phyloP scores from a whole-genome alignment of 2,329 filamentous ascomycete species.

The Ilyonectria destructans region DNA sequence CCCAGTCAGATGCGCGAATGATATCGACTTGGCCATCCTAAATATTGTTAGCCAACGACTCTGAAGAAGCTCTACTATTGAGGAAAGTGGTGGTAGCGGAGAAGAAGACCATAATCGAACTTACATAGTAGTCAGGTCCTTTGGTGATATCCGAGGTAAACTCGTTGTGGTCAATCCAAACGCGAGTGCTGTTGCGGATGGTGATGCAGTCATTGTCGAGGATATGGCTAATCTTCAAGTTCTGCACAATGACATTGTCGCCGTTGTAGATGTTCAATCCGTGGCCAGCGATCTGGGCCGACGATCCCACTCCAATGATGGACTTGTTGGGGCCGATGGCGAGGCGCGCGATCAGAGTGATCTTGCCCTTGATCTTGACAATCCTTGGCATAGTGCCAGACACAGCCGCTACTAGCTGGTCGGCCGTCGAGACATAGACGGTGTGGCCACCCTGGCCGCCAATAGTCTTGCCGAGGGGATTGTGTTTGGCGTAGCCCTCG shows the following conservation, averaged over 20 bases:
- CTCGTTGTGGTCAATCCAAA: slow-evolving; percentile 66
- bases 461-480: slow-evolving; percentile 57
- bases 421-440: slow-evolving; percentile 61
- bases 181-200: slow-evolving; percentile 61
- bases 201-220: slow-evolving; percentile 61
- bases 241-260: slow-evolving; percentile 60
- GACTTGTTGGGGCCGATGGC: slow-evolving; percentile 64
- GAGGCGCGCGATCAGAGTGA: slow-evolving; percentile 57
- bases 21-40: slow-evolving; percentile 65
- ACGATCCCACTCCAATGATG: slow-evolving; percentile 55
- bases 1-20: slow-evolving; percentile 61
- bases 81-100: neutral
- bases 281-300: slow-evolving; percentile 55
- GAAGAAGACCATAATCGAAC: neutral
- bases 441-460: slow-evolving; percentile 64
- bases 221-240: slow-evolving; percentile 56
- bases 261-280: slow-evolving; percentile 56
- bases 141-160: slow-evolving; percentile 59
- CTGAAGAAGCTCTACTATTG: too few species aligned
- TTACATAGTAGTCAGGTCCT: slow-evolving; percentile 58
- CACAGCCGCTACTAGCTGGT: slow-evolving; percentile 64
- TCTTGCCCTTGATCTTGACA: slow-evolving; percentile 58
- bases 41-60: neutral
- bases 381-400: slow-evolving; percentile 48
- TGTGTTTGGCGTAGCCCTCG: slow-evolving; percentile 52